Conservation (phyloP, 176 grass and related monocot genomes). For the maize (Zea mays) region Zm-B73-REFERENCE-NAM-5.0 NC_050097.1:153505001-153505500, state of each 20-base stretch:
- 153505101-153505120: slow-evolving; percentile 73
- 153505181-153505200: slow-evolving; percentile 75
- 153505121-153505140: slow-evolving; percentile 59
- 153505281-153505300: slow-evolving; percentile 34
- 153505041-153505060: slow-evolving; percentile 17
- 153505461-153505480: too few species aligned
- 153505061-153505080: slow-evolving; percentile 59
- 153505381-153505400: slow-evolving; percentile 28
- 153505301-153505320: slow-evolving; percentile 74
- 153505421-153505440: too few species aligned
- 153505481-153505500: too few species aligned
- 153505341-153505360: slow-evolving; percentile 49
- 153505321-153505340: slow-evolving; percentile 64
- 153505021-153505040: slow-evolving; percentile 18
- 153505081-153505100: slow-evolving; percentile 56
- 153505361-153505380: background rate
- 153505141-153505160: slow-evolving; percentile 61
- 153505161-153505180: slow-evolving; percentile 48
- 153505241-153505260: slow-evolving; percentile 2
- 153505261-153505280: slow-evolving; percentile 15
- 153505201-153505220: slow-evolving; percentile 74
- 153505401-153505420: background rate
- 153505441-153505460: too few species aligned
- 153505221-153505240: slow-evolving; percentile 28
- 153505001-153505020: slow-evolving; percentile 14